A percentile compares a stretch with the other conserved stretches of the same genome.
phyloP scores from a whole-genome alignment of 495 filamentous ascomycete species.

The Bryoglossum gracile region DNA sequence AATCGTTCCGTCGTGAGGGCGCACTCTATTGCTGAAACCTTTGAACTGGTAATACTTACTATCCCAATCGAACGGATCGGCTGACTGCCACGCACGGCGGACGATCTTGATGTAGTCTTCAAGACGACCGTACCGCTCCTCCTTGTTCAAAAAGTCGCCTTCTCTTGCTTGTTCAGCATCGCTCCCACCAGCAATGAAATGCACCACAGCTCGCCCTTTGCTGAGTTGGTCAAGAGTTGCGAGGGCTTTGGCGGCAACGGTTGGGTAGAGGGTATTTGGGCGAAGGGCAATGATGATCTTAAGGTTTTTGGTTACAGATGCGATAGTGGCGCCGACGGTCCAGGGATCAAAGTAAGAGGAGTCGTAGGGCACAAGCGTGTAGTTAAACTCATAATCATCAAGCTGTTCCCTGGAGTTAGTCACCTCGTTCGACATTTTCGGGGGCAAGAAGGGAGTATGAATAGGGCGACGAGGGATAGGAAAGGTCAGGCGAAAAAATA shows the following conservation, averaged over 20 bases:
- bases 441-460: no score
- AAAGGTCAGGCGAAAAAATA: no score
- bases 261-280: conserved; percentile 48
- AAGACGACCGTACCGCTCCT: conserved; percentile 42
- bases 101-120: conserved; percentile 49
- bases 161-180: conserved; percentile 46
- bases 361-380: conserved; percentile 47
- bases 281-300: conserved; percentile 51
- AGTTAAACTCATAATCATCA: conserved; percentile 47
- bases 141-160: conserved; percentile 47
- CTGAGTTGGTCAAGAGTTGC: conserved; percentile 47
- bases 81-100: conserved; percentile 42
- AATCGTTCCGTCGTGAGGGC: conserved; percentile 40
- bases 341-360: conserved; percentile 44
- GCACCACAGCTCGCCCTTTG: conserved; percentile 43
- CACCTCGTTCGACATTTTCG: no score
- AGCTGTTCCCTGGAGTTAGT: no score
- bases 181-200: conserved; percentile 48
- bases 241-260: conserved; percentile 48
- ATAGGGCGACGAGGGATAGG: no score
- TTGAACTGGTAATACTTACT: conserved; percentile 45
- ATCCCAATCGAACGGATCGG: conserved; percentile 48
- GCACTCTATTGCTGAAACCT: conserved; percentile 41
- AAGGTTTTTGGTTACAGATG: conserved; percentile 42
- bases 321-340: conserved; percentile 45